Percentiles rank a stretch among this genome's conserved stretches.
These are phyloP conservation scores for Mollisia scopiformis DNA, from an alignment of 2,329 filamentous ascomycete species.

Conservation along the genomic window DNA sequence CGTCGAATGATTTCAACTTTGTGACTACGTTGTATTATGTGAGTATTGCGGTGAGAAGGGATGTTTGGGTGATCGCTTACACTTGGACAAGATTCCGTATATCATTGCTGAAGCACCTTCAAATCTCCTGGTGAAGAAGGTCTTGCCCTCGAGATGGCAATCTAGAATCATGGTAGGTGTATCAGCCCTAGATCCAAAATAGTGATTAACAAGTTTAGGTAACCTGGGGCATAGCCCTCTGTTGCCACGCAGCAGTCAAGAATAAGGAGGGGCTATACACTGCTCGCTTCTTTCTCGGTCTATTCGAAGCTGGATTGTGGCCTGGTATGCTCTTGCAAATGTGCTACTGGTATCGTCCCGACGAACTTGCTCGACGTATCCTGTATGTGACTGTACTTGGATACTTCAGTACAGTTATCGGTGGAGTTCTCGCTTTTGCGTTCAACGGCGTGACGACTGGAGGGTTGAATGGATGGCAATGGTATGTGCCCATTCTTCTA, in stretches of 20 bases:
- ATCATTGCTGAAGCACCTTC: constrained; percentile 43
- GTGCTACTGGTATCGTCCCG: constrained; percentile 51
- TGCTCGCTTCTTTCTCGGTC: constrained; percentile 57
- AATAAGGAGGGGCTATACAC: constrained; percentile 43
- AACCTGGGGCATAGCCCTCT: constrained; percentile 41
- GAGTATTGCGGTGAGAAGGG: no score
- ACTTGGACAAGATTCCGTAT: constrained; percentile 37
- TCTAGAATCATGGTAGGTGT: constrained; percentile 35
- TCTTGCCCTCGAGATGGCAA: constrained; percentile 39
- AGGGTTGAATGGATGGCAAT: constrained; percentile 39
- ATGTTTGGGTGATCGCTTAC: no score
- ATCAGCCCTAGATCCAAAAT: background rate
- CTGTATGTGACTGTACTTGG: constrained; percentile 49
- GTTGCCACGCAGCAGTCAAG: constrained; percentile 39
- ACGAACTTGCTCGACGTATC: constrained; percentile 49
- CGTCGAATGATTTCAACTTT: constrained; percentile 37
- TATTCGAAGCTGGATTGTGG: constrained; percentile 46
- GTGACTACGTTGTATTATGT: constrained; percentile 42
- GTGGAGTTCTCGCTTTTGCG: constrained; percentile 47
- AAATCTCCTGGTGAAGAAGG: constrained; percentile 41
- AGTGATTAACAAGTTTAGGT: constrained; percentile 29
- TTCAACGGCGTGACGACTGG: constrained; percentile 39
- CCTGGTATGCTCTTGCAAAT: constrained; percentile 44
- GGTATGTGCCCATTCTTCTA: constrained; percentile 26
- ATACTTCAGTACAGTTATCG: constrained; percentile 45